phyloP scores from a whole-genome alignment of 192 early-diverging fungal species.

The Ambispora gerdemannii region DNA sequence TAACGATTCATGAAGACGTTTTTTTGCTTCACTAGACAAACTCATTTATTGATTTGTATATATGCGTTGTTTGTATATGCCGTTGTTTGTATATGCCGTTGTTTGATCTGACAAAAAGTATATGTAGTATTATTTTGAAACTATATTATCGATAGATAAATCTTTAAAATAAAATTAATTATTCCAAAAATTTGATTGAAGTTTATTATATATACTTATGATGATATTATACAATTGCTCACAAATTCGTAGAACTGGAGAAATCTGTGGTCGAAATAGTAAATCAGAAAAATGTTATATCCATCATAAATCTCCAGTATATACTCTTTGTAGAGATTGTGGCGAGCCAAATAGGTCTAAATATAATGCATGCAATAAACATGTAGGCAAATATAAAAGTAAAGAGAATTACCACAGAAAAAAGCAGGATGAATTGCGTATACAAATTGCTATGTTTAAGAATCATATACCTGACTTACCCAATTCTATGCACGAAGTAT shows the following conservation, averaged over 20 bases:
- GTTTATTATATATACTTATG: conserved; percentile 5
- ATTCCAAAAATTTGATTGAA: conserved; percentile 9
- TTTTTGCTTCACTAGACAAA: too few species aligned
- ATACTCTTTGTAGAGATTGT: conserved; percentile 20
- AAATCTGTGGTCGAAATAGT: conserved; percentile 11
- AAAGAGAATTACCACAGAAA: conserved; percentile 14
- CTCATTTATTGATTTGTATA: conserved; percentile 18
- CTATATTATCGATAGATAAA: conserved; percentile 18
- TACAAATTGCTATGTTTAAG: conserved; percentile 9
- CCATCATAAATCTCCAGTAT: background rate
- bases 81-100: too few species aligned
- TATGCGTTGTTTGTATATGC: conserved; percentile 17
- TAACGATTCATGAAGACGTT: background rate
- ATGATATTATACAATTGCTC: conserved; percentile 19
- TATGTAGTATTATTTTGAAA: background rate
- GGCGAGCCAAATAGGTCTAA: background rate
- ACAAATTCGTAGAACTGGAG: conserved; percentile 1
- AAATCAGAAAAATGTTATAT: background rate
- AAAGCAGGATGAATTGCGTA: conserved; percentile 6
- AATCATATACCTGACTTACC: conserved; percentile 21
- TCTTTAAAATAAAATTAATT: conserved; percentile 19
- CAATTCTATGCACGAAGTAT: background rate
- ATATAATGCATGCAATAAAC: background rate
- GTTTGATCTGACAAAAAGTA: conserved; percentile 15
- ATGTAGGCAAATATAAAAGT: conserved; percentile 7